phyloP scores from a whole-genome alignment of 495 filamentous ascomycete species.

The Penicillium malachiteum region DNA sequence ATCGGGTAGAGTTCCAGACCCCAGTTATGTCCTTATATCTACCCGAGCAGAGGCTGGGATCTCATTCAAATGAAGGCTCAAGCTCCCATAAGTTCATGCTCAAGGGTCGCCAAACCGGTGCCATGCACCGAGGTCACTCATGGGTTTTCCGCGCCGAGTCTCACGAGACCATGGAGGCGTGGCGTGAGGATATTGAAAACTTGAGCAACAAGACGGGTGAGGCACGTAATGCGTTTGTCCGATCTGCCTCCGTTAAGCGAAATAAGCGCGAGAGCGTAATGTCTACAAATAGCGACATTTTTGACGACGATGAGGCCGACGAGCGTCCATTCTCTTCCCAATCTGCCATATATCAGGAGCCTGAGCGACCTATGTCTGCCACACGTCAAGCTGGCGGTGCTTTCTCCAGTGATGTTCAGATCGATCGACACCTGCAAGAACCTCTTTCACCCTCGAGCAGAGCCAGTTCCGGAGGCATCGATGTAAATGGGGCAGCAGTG shows the following conservation, averaged over 20 bases:
- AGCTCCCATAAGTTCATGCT: constrained; percentile 98
- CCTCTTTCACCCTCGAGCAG: constrained; percentile 74
- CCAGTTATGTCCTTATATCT: constrained; percentile 97
- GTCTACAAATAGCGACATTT: constrained; percentile 67
- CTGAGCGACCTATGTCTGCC: constrained; percentile 46
- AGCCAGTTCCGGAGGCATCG: constrained; percentile 63
- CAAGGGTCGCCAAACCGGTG: constrained; percentile 89
- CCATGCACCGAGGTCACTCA: constrained; percentile 91
- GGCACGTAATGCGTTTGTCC: constrained; percentile 82
- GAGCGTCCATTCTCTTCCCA: constrained; percentile 66
- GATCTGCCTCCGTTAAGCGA: constrained; percentile 78
- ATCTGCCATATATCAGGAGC: constrained; percentile 42
- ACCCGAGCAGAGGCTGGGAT: constrained; percentile 91
- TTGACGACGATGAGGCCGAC: constrained; percentile 88
- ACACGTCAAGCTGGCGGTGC: constrained; percentile 78
- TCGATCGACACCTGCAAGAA: constrained; percentile 75
- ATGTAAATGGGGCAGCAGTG: constrained; percentile 57
- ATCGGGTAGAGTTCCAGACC: constrained; percentile 63
- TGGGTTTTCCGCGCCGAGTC: constrained; percentile 98
- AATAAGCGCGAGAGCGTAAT: constrained; percentile 71
- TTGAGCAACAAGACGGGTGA: constrained; percentile 87
- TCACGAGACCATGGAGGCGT: constrained; percentile 94
- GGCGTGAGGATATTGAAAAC: constrained; percentile 89
- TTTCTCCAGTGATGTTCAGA: constrained; percentile 83
- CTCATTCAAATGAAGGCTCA: constrained; percentile 78